Evolutionary conservation across 2,329 filamentous ascomycete genomes (phyloP).

Genomic region (Teratosphaeria zuluensis): DNA sequence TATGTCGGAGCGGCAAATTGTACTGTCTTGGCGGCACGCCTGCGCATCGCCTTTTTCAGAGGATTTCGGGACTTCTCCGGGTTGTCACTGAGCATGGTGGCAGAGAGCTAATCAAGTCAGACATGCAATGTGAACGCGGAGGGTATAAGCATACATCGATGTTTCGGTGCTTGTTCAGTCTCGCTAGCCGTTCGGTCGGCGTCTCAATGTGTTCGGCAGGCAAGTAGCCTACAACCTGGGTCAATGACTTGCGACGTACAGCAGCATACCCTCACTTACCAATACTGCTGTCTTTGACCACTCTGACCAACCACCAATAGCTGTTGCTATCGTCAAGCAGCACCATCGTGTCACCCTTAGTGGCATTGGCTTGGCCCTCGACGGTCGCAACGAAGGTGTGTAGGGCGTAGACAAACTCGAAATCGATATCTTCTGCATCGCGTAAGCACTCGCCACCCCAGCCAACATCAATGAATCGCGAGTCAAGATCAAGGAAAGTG

Average conservation of each 20-base stretch:
- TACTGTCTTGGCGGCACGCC: slow-evolving; percentile 76
- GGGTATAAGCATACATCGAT: slow-evolving; percentile 63
- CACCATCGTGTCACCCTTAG: slow-evolving; percentile 98
- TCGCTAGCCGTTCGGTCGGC: slow-evolving; percentile 83
- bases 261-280: slow-evolving; percentile 35
- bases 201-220: slow-evolving; percentile 98
- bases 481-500: slow-evolving; percentile 46
- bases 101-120: slow-evolving; percentile 45
- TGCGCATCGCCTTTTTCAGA: slow-evolving; percentile 72
- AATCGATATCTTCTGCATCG: slow-evolving; percentile 95
- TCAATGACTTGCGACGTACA: slow-evolving; percentile 1
- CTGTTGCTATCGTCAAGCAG: slow-evolving; percentile 97
- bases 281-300: slow-evolving; percentile 97
- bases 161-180: slow-evolving; percentile 95
- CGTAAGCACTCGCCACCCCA: slow-evolving; percentile 81
- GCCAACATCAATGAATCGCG: slow-evolving; percentile 58
- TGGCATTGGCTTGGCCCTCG: slow-evolving; percentile 95
- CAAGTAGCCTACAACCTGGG: slow-evolving; percentile 61
- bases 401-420: slow-evolving; percentile 96
- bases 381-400: slow-evolving; percentile 97
- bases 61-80: slow-evolving; percentile 73
- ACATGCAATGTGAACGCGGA: slow-evolving; percentile 13
- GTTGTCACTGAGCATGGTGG: slow-evolving; percentile 62
- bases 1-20: slow-evolving; percentile 78
- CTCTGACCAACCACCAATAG: slow-evolving; percentile 97